These are phyloP conservation scores for Mycena olivaceomarginata DNA, from an alignment of 768 basidiomycete genomes.

Conservation along the genomic window DNA sequence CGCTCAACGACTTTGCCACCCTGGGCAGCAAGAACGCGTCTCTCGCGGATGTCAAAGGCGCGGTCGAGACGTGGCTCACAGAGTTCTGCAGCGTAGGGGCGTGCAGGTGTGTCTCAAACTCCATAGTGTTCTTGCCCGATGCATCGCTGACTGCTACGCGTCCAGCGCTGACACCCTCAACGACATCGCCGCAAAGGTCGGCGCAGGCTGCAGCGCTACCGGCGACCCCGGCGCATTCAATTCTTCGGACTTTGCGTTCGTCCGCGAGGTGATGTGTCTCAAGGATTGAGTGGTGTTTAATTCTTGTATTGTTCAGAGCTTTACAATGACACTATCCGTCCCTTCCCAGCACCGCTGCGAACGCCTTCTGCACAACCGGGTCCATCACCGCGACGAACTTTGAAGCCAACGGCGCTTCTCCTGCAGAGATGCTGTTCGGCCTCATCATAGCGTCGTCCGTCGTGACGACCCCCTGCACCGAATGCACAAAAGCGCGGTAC, in stretches of 20 bases:
- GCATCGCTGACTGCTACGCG: not conserved
- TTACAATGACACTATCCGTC: not conserved
- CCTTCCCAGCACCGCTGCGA: not conserved
- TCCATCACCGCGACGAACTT: not conserved
- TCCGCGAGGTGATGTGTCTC: constrained; percentile 11
- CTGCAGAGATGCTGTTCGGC: not conserved
- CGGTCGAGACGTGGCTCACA: constrained; percentile 12
- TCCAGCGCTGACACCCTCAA: constrained; percentile 9
- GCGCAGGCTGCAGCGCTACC: not conserved
- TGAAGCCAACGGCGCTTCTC: not conserved
- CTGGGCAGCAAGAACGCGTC: not conserved
- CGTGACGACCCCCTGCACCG: constrained; percentile 2
- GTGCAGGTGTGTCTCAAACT: constrained; percentile 4
- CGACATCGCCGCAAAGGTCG: not conserved
- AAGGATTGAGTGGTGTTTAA: not conserved
- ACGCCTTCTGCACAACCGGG: constrained; percentile 19
- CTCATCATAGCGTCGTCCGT: not conserved
- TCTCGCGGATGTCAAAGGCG: not conserved
- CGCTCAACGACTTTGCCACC: not conserved
- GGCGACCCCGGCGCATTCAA: not conserved
- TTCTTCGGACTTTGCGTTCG: too few species aligned
- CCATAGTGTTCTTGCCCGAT: too few species aligned
- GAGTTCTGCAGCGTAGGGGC: constrained; percentile 9
- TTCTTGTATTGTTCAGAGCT: not conserved
- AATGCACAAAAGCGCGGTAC: not conserved